Conservation (phyloP, 2,329 filamentous ascomycete species). For the Onygenales sp. region DNA sequence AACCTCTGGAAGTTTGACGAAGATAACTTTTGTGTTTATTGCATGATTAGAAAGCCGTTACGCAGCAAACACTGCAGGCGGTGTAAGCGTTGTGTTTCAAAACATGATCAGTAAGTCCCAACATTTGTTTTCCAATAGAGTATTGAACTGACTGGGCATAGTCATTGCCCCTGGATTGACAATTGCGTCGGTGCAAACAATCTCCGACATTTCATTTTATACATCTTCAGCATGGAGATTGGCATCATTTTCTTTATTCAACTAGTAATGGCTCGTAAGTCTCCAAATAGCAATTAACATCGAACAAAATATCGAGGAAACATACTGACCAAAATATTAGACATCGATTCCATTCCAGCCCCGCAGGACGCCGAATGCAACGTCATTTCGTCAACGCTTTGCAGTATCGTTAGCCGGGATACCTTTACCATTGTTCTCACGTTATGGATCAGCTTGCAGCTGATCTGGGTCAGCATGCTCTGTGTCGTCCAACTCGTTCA, state of each 20-base stretch:
- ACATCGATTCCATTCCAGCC: constrained; percentile 52
- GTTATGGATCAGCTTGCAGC: constrained; percentile 72
- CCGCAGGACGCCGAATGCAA: constrained; percentile 52
- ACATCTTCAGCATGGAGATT: constrained; percentile 66
- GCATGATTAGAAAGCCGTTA: constrained; percentile 87
- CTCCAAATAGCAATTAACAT: neutral
- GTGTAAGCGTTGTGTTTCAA: constrained; percentile 86
- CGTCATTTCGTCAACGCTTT: constrained; percentile 65
- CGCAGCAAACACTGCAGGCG: constrained; percentile 92
- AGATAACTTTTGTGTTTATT: constrained; percentile 83
- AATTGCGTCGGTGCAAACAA: constrained; percentile 96
- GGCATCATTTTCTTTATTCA: constrained; percentile 66
- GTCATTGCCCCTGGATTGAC: constrained; percentile 95
- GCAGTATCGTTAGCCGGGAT: constrained; percentile 68
- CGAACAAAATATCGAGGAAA: neutral
- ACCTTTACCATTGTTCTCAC: constrained; percentile 72
- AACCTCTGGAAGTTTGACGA: constrained; percentile 85
- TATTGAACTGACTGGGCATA: constrained; percentile 26
- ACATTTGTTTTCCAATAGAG: neutral
- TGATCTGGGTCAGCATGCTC: constrained; percentile 96
- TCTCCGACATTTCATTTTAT: constrained; percentile 89
- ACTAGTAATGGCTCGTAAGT: constrained; percentile 63
- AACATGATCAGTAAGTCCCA: constrained; percentile 79
- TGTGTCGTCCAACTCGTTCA: constrained; percentile 89
- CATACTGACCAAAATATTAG: constrained; percentile 33